A percentile compares a stretch with the other conserved stretches of the same genome.
Evolutionary conservation across 164 flowering plant genomes (phyloP).

Genomic region (Paratinospora sagittata): DNA sequence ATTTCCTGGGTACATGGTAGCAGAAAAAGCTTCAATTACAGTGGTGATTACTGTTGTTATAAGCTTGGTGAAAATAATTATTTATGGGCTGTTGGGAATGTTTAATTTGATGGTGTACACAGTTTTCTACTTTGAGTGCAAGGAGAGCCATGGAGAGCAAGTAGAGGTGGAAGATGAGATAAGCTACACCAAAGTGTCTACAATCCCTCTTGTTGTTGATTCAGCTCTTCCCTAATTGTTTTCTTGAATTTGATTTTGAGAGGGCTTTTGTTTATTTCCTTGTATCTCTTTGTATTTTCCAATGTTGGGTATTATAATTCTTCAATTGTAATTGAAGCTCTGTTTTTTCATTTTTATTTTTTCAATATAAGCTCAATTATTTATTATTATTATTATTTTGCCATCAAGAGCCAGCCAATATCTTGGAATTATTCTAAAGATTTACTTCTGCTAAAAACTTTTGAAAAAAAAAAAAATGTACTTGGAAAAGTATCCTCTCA

Average conservation of each 20-base stretch:
- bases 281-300: background rate
- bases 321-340: background rate
- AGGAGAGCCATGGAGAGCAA: constrained; percentile 13
- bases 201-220: background rate
- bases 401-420: no score
- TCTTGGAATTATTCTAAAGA: no score
- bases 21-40: background rate
- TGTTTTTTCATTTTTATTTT: no score
- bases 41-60: background rate
- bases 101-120: constrained; percentile 9
- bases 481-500: background rate
- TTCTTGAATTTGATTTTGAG: background rate
- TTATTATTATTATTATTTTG: no score
- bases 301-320: background rate
- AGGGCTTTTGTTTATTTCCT: background rate
- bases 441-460: no score
- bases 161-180: constrained; percentile 1
- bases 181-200: background rate
- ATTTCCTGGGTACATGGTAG: background rate
- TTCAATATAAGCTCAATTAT: no score
- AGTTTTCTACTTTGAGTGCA: constrained; percentile 22
- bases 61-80: constrained; percentile 1
- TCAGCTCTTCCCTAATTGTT: background rate
- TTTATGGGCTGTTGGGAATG: constrained; percentile 10
- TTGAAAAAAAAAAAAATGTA: background rate